Conservation (phyloP, 176 grass and related monocot species). For the Oryza rufipogon region DNA sequence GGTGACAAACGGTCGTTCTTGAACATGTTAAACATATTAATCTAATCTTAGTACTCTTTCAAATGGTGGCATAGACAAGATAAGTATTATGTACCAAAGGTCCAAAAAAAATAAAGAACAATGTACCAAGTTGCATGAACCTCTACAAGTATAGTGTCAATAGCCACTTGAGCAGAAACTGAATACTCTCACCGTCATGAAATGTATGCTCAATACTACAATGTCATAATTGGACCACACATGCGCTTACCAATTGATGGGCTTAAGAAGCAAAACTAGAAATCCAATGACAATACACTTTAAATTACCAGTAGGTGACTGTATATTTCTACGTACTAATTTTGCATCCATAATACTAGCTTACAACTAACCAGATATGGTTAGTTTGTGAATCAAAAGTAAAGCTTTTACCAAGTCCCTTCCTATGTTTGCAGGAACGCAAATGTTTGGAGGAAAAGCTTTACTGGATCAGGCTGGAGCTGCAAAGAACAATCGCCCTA, state of each 20-base stretch:
- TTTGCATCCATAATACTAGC: background rate
- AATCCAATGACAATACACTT: background rate
- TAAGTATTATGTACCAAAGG: background rate
- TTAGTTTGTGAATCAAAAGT: background rate
- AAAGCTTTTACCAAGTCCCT: background rate
- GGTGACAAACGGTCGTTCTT: background rate
- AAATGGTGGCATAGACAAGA: background rate
- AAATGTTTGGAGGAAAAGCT: conserved; percentile 21
- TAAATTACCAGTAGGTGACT: too few relatives aligned
- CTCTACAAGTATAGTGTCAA: background rate
- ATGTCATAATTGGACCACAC: too few relatives aligned
- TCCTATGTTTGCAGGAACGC: conserved; percentile 7
- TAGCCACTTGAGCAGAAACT: background rate
- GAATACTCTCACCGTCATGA: background rate
- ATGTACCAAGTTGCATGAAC: too few relatives aligned
- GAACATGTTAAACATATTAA: background rate
- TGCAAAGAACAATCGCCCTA: background rate
- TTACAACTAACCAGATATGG: background rate
- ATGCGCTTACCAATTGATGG: background rate
- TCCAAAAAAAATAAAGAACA: too few relatives aligned
- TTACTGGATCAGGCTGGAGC: conserved; percentile 23
- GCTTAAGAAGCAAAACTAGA: background rate
- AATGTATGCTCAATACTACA: background rate
- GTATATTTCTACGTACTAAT: too few relatives aligned
- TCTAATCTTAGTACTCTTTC: background rate